Evolutionary conservation across 306 rosid genomes (phyloP), one percentile per base, ranked within the genome.

Genomic region (Acmispon strigosus): DNA sequence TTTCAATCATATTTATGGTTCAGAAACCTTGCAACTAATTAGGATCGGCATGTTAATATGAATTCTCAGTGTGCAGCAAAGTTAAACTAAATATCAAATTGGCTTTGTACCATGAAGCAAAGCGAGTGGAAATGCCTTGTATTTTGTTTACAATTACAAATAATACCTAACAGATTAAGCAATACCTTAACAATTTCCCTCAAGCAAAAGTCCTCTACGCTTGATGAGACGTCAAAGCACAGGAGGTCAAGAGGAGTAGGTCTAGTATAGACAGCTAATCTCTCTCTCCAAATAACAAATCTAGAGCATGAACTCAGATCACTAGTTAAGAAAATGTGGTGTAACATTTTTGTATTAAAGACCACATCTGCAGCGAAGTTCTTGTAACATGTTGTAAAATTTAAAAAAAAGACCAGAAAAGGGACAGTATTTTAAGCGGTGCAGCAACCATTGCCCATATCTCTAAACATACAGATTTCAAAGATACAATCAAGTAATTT

Each of bases 1-100:
- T 65, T 29, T 37, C 76, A 47, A 52, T 60, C 39, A 69, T 70
- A 34, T 56, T 57, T 70, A 41, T 37, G 34, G 43, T 48, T 24
- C 47, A 70, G 47, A 60, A 56, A 29, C 36, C 10, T n/a, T 67
- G 53, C 15, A 10, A 57, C 69, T 52, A 27, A 65, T 32, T 76
- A 15, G 47, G 44, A 34, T 65, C 39, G 29, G 9, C 19, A 42
- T 51, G 17, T 66, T 29, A 11, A 48, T 59, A 42, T 58, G 29
- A 57, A 80, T 65, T 61, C 22, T 58, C 10, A 48, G 36, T 39
- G 27, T 12, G 24, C 37, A 43, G 5, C 13, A 19, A 15, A 3
- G 41, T 12, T 65, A 70, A 69, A 62, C 29, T 27, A 7, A 41
- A 69, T 36, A 36, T 54, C 14, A 47, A 17, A 17, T 37, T 62